Base-by-base conservation (phyloP, 306 rosid genomes). In the Fragaria ananassa region DNA sequence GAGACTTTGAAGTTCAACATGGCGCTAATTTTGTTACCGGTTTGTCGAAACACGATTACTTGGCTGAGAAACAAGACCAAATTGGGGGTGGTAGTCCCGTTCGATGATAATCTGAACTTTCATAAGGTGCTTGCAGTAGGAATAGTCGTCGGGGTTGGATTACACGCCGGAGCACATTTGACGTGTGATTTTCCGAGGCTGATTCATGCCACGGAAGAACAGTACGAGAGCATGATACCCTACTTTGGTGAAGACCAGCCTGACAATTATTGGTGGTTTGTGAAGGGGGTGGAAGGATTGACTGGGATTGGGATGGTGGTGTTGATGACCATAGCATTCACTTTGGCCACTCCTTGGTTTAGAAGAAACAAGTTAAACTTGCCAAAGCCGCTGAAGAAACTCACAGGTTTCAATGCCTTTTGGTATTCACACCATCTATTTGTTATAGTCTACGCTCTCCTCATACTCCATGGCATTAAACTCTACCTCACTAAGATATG, bases 341-440 rank as follows among this genome's bases (percentile, higher is more conserved):
- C 89, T 4, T 57, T 88, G 34, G 91, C 91, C 56, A 83, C 89
- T 12, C 91, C 91, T 68, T 85, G 91, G 91, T 88, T 88, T 56
- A 83, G 91, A 49, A 70, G 91, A 70, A 83, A 83, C 87, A 88
- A 81, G 78, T 82, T 88, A 42, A 83, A 85, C 71, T 56, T 88
- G 4, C 91, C 91, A 0, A 81, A 85, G 74, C 71, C 87, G 35
- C 81, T 88, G 12, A 83, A 83, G 46, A 85, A 75, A 72, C 84
- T 88, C 41, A 85, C 91, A 1, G 91, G 91, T 8, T 88, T 88
- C 80, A 88, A 88, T 45, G 91, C 91, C 81, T 88, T 88, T 74
- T 88, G 91, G 91, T 88, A 88, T 71, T 88, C 89, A 18, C 91
- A 88, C 74, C 91, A 88, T 54, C 87, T 88, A 14, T 88, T 88